phyloP scores from a whole-genome alignment of 2,329 filamentous ascomycete genomes.

The Fusarium sp. region DNA sequence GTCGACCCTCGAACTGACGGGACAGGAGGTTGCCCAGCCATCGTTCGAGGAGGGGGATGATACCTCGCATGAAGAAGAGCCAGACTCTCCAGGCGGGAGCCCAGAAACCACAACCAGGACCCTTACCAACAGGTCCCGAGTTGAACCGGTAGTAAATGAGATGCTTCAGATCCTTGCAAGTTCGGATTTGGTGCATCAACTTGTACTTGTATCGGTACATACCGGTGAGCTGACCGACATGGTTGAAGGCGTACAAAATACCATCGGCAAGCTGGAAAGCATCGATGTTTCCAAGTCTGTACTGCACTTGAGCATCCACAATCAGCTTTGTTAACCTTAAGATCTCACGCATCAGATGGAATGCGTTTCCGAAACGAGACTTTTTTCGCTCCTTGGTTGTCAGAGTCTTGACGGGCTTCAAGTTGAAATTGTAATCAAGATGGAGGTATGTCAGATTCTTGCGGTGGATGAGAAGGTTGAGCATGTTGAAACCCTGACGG shows the following conservation, averaged over 20 bases:
- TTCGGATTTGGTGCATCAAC: slow-evolving; percentile 99
- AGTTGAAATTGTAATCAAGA: slow-evolving; percentile 98
- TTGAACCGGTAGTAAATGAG: slow-evolving; percentile 99
- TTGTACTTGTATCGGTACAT: slow-evolving; percentile 99
- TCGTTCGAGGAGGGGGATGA: slow-evolving; percentile 94
- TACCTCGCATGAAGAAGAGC: slow-evolving; percentile 99
- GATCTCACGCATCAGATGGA: slow-evolving; percentile 99
- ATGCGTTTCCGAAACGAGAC: slow-evolving; percentile 98
- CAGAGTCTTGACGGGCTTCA: slow-evolving; percentile 98
- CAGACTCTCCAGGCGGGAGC: slow-evolving; percentile 98
- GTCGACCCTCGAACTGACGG: slow-evolving; percentile 96
- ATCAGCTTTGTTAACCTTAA: slow-evolving; percentile 95
- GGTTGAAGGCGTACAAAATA: slow-evolving; percentile 99
- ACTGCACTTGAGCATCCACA: slow-evolving; percentile 98
- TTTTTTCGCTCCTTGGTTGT: slow-evolving; percentile 99
- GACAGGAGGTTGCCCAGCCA: slow-evolving; percentile 98
- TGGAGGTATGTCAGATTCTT: slow-evolving; percentile 99
- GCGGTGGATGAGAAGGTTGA: slow-evolving; percentile 95
- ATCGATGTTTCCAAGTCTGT: slow-evolving; percentile 96
- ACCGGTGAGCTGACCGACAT: slow-evolving; percentile 96
- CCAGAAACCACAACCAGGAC: slow-evolving; percentile 98
- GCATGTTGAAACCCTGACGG: slow-evolving; percentile 98
- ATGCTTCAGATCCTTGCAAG: slow-evolving; percentile 99
- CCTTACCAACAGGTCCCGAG: slow-evolving; percentile 94
- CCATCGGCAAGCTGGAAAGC: slow-evolving; percentile 98